Base-by-base conservation (phyloP, 495 filamentous ascomycete species). In the Friedmanniomyces simplex region DNA sequence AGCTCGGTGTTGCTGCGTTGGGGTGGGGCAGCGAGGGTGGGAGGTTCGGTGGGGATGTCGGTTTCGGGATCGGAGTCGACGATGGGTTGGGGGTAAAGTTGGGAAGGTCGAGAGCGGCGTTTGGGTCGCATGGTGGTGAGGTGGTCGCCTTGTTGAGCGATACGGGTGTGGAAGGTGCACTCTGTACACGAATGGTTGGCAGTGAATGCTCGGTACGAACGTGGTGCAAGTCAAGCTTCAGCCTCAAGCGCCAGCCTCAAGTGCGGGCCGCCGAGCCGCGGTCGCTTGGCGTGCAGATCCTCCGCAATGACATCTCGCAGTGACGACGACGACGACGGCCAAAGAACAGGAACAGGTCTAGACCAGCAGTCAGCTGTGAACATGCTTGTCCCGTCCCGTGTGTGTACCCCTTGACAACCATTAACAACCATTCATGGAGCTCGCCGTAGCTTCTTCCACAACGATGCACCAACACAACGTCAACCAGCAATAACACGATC, bases 1-100 rank as follows among this genome's bases (percentile, higher is more conserved):
- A 95, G 81, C 60, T 91, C 84, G 30, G 82, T 81, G 71, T 89
- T 91, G 58, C 82, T 79, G 59, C 83, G 84, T 3, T 71, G 66
- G 36, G 79, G 76, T 21, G 76, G 75, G 20, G 73, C 59, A 36
- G 61, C 37, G 14, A 58, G 21, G 13, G 54, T 16, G 20, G 66
- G 59, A 30, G 67, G 62, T 60, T 65, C 72, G 50, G 78, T 72
- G 50, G 73, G 62, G 56, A 76, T 71, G 52, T 74, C 74, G 55
- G 71, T 70, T 62, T 77, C 77, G 30, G 76, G 80, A 52, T 90
- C 87, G 76, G 88, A 86, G 73, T 88, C 85, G 48, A 24, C 20
- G 52, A 45, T 54, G 41, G 65, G 53, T 32, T 61, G 55, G 34
- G 63, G 60, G 22, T 66, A 62, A 43, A 71, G 64, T 25, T 55